A percentile compares a stretch with the other conserved stretches of the same genome.
These are phyloP conservation scores for Falciphora oryzae DNA, from an alignment of 2,329 filamentous ascomycete genomes.

Conservation along the genomic window DNA sequence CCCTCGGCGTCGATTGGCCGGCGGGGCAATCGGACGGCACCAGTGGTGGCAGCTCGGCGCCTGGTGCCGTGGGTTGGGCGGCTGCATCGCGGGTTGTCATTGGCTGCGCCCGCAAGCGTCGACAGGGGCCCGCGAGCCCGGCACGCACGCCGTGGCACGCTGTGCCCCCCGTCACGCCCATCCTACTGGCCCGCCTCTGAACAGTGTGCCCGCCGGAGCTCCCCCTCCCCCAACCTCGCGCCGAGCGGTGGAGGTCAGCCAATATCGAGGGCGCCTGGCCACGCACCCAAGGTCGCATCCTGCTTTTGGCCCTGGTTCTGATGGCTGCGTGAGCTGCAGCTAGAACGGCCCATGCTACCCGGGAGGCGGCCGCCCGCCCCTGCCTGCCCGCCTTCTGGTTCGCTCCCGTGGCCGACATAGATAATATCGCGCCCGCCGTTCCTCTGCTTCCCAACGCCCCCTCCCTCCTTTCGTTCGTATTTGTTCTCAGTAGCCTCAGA, in stretches of 20 bases:
- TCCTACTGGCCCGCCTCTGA: constrained; percentile 12
- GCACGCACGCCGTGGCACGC: constrained; percentile 14
- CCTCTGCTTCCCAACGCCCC: neutral
- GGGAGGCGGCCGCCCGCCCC: no score
- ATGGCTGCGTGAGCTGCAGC: no score
- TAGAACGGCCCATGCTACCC: no score
- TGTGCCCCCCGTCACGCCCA: constrained; percentile 8
- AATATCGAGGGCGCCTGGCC: constrained; percentile 15
- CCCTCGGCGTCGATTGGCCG: neutral
- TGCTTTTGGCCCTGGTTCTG: neutral
- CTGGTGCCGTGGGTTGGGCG: neutral
- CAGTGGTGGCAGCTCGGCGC: no score
- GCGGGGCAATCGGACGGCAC: no score
- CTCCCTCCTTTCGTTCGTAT: neutral
- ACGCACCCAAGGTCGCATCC: constrained; percentile 5
- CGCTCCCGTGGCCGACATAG: neutral
- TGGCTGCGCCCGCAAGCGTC: constrained; percentile 8
- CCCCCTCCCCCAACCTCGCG: constrained; percentile 7
- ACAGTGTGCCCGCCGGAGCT: constrained; percentile 1
- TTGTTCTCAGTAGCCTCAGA: no score
- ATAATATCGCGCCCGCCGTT: neutral
- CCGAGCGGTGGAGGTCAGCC: constrained; percentile 13
- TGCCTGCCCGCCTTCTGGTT: neutral
- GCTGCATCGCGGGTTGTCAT: constrained; percentile 5
- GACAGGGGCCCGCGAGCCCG: constrained; percentile 10